Evolutionary conservation across 257 asterid genomes (phyloP).

Genomic region (Solanum peruvianum): DNA sequence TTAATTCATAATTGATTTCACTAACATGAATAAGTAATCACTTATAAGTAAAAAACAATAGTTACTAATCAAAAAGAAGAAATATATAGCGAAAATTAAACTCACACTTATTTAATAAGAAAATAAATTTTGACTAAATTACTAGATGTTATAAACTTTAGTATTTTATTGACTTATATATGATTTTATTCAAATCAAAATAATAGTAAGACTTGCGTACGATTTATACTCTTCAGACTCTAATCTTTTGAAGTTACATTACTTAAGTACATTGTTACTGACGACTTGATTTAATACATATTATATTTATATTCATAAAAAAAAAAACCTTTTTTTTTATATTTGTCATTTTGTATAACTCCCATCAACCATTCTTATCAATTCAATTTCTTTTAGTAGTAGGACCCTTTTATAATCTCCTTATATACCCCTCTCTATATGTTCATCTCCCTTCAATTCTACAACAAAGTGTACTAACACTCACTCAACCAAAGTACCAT

Average conservation of each 20-base stretch:
- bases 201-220: too few relatives aligned
- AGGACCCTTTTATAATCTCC: conserved; percentile 27
- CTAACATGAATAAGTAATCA: too few relatives aligned
- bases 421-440: conserved; percentile 25
- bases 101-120: background rate
- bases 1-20: background rate
- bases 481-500: background rate
- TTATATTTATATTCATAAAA: too few relatives aligned
- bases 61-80: background rate
- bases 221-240: rapidly evolving
- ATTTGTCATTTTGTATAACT: background rate
- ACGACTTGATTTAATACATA: background rate
- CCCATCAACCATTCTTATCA: background rate
- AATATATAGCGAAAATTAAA: too few relatives aligned
- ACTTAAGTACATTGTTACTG: too few relatives aligned
- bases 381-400: background rate
- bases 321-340: background rate
- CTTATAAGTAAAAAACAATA: background rate
- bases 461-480: background rate
- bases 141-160: background rate
- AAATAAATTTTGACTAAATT: background rate
- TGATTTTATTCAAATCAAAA: background rate
- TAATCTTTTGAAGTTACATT: too few relatives aligned
- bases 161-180: background rate
- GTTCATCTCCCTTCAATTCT: background rate